Percentiles rank a stretch among this genome's conserved stretches.
phyloP scores from a whole-genome alignment of 2,329 filamentous ascomycete species.

The Cladosporium colombiae region DNA sequence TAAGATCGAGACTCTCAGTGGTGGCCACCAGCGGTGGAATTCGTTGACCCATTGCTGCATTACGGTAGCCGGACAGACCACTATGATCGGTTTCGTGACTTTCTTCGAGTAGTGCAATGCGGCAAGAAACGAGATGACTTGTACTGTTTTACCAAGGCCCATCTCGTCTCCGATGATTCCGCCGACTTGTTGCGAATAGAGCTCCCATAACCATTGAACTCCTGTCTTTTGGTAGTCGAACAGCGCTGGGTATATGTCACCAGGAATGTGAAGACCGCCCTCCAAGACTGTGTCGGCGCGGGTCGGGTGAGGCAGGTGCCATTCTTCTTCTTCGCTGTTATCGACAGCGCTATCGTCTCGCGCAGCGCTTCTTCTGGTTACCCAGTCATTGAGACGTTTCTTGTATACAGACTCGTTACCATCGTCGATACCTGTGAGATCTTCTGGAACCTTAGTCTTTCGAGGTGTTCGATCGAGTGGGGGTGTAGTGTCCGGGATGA shows the following conservation, averaged over 20 bases:
- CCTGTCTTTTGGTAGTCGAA: constrained; percentile 98
- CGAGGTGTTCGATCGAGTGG: constrained; percentile 43
- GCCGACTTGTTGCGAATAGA: constrained; percentile 85
- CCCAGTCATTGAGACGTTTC: constrained; percentile 73
- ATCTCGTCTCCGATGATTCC: constrained; percentile 98
- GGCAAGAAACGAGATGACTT: constrained; percentile 79
- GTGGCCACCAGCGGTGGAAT: constrained; percentile 99
- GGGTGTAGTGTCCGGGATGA: constrained; percentile 38
- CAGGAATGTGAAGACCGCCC: constrained; percentile 77
- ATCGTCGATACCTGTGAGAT: constrained; percentile 73
- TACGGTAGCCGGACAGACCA: constrained; percentile 91
- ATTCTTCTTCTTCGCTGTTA: constrained; percentile 57
- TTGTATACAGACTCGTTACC: constrained; percentile 84
- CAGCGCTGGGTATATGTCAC: constrained; percentile 86
- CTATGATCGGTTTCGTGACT: constrained; percentile 79
- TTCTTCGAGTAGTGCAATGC: constrained; percentile 89
- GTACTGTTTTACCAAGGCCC: constrained; percentile 95
- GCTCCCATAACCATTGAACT: constrained; percentile 92
- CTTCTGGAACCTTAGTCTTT: constrained; percentile 47
- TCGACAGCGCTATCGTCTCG: constrained; percentile 47
- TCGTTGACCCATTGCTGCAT: constrained; percentile 98
- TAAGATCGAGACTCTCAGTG: constrained; percentile 90
- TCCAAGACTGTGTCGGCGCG: constrained; percentile 74
- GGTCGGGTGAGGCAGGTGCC: constrained; percentile 83
- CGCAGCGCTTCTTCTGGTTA: constrained; percentile 62